Base-by-base conservation (phyloP, 208 protist species). In the Herpetomonas samuelpessoai region DNA sequence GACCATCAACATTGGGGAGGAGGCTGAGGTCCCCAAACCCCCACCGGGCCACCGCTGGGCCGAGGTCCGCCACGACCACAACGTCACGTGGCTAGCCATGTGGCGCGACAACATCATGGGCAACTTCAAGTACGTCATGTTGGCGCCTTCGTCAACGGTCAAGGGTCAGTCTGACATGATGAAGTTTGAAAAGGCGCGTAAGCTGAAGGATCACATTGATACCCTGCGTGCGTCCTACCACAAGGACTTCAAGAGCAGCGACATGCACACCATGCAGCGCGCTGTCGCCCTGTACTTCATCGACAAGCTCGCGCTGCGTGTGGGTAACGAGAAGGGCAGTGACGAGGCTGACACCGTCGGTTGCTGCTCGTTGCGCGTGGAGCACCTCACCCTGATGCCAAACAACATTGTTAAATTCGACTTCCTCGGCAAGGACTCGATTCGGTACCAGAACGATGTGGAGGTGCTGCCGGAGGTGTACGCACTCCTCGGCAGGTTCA, bases 361-460 rank as follows among this genome's bases (percentile, higher is more conserved):
- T 53, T 99, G 98, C 79, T 99, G 98, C 71, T 99, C 97, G 14
- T 87, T 99, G 27, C 92, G 98, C 57, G 82, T 98, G 16, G 98
- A 99, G 76, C 98, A 99, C 73, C 71, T 99, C 46, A 65, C 76
- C 59, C 68, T 93, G 19, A 61, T 75, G 52, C 66, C 86, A 6
- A 58, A 81, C 59, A 90, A 86, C 76, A 61, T 80, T 4, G 84
- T 93, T 26, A 70, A 74, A 28, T 98, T 99, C 72, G 98, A 99
- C 76, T 99, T 99, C 66, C 83, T 99, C 14, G 98, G 98, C 50
- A 99, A 99, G 76, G 98, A 99, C 72, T 99, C 96, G 0, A 99
- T 99, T 48, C 86, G 96, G 21, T 98, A 98, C 65, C 57, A 86
- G 60, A 98, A 97, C 88, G 82, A 91, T 47, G 92, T 98, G 35